A percentile compares a stretch with the other conserved stretches of the same genome.
These are phyloP conservation scores for Colletotrichum liaoningense DNA, from an alignment of 2,329 filamentous ascomycete species.

Conservation along the genomic window DNA sequence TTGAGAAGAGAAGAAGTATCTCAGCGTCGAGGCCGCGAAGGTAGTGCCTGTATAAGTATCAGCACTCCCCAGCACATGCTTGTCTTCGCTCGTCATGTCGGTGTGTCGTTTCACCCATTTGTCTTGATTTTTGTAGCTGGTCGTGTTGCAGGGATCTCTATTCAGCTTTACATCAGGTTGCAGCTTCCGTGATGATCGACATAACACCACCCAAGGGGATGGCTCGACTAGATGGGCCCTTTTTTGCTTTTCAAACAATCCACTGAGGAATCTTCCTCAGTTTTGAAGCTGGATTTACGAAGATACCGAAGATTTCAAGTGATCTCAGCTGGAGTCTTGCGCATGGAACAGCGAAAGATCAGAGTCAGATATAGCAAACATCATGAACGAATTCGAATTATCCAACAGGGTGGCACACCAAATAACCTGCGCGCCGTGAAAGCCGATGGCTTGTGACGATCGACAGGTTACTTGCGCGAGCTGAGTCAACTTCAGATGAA, in stretches of 20 bases:
- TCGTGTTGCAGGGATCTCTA: neutral
- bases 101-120: neutral
- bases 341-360: neutral
- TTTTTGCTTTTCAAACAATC: neutral
- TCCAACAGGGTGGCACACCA: neutral
- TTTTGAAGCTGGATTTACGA: neutral
- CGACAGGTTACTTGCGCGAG: neutral
- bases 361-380: neutral
- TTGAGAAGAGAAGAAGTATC: neutral
- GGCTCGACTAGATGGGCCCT: neutral
- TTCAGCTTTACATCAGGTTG: neutral
- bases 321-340: neutral
- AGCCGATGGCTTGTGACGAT: neutral
- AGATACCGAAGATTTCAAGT: neutral
- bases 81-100: neutral
- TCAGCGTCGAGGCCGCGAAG: neutral
- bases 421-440: neutral
- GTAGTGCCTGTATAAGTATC: neutral
- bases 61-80: neutral
- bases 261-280: neutral
- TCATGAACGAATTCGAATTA: neutral
- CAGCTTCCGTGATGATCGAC: neutral
- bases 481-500: neutral
- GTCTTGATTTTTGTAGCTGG: neutral
- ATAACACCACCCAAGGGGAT: neutral